Conservation (phyloP, 208 protist species). For the Trypanosoma congolense region DNA sequence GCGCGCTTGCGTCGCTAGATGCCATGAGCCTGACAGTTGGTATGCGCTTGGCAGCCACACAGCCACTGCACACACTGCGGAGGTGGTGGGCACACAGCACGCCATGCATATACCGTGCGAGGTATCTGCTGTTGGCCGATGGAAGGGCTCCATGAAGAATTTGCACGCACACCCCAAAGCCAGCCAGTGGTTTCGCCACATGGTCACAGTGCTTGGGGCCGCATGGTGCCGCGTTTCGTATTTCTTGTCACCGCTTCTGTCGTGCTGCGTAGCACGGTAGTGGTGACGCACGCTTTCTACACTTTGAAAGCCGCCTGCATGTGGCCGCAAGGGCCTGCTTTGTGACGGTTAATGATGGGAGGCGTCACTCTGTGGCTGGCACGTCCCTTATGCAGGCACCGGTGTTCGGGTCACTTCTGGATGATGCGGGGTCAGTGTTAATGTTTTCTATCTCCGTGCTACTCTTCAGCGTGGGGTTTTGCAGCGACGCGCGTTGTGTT, state of each 20-base stretch:
- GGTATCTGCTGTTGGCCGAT: neutral
- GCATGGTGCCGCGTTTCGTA: neutral
- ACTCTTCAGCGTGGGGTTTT: too few relatives aligned
- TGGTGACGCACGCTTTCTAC: too few relatives aligned
- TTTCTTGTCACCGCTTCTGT: constrained; percentile 23
- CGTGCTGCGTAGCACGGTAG: constrained; percentile 4
- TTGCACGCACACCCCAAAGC: neutral
- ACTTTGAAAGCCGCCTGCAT: too few relatives aligned
- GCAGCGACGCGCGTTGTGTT: too few relatives aligned
- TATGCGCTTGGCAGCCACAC: neutral
- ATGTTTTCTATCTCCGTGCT: too few relatives aligned
- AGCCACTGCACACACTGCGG: too few relatives aligned
- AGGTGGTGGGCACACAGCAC: neutral
- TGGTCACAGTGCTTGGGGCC: neutral
- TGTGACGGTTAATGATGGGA: too few relatives aligned
- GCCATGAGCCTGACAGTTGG: neutral
- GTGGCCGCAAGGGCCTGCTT: too few relatives aligned
- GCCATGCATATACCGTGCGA: neutral
- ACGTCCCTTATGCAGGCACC: too few relatives aligned
- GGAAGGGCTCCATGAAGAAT: neutral
- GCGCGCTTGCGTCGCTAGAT: neutral
- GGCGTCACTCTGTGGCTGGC: too few relatives aligned
- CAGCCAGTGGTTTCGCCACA: neutral
- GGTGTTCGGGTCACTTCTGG: too few relatives aligned
- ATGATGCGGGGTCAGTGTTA: too few relatives aligned